Percentiles rank a stretch among this genome's conserved stretches.
Evolutionary conservation across 1,139 yeast genomes (phyloP).

Genomic region (Tardiomyces digboiensis): DNA sequence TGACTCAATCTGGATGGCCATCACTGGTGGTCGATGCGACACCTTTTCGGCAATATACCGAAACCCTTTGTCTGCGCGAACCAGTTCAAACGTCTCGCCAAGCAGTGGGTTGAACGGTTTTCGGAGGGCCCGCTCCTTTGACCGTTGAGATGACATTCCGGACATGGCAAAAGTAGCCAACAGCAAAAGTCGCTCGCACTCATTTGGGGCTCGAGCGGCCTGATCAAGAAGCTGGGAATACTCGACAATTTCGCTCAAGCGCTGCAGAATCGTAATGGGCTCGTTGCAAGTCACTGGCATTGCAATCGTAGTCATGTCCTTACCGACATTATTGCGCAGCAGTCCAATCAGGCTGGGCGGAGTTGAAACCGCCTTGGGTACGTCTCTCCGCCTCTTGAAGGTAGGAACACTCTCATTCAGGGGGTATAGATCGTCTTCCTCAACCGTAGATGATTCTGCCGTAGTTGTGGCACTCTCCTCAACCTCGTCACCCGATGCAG

Average conservation of each 20-base stretch:
- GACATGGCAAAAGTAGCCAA: conserved; percentile 82
- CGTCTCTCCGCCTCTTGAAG: conserved; percentile 47
- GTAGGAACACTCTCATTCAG: conserved; percentile 14
- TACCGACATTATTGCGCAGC: conserved; percentile 85
- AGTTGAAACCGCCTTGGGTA: conserved; percentile 49
- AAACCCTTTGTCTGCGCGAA: conserved; percentile 65
- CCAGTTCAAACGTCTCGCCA: conserved; percentile 82
- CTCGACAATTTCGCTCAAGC: conserved; percentile 71
- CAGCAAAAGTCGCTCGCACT: conserved; percentile 47
- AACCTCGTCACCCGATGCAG: conserved; percentile 17
- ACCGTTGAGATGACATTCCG: conserved; percentile 57
- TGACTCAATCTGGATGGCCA: conserved; percentile 73
- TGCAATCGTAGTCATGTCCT: conserved; percentile 74
- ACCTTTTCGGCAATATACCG: conserved; percentile 73
- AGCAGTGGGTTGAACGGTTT: conserved; percentile 90
- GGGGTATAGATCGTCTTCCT: conserved; percentile 42
- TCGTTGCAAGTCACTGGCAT: conserved; percentile 96
- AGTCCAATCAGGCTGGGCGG: conserved; percentile 82
- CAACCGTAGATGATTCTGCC: conserved; percentile 12
- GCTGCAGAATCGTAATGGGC: conserved; percentile 75
- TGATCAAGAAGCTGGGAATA: conserved; percentile 57
- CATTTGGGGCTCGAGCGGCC: conserved; percentile 37
- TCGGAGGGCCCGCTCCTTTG: conserved; percentile 64
- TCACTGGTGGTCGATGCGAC: conserved; percentile 69
- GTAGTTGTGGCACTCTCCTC: conserved; percentile 17